phyloP scores from a whole-genome alignment of 1,284 basidiomycete species.

The Cryptococcus wingfieldii region DNA sequence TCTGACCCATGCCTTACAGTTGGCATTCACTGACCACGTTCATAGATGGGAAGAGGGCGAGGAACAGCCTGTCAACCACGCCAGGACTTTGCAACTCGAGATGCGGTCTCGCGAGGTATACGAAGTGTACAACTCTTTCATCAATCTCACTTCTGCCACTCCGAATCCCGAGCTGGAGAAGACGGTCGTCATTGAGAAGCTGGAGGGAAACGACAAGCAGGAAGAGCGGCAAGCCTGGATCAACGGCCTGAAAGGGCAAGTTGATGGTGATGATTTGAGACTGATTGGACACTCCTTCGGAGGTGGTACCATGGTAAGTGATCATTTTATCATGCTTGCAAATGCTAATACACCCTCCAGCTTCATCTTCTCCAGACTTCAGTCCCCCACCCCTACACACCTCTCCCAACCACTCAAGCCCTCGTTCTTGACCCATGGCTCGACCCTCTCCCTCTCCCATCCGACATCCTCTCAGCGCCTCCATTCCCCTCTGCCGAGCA shows the following conservation, averaged over 20 bases:
- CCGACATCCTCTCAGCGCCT: constrained; percentile 41
- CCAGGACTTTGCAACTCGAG: constrained; percentile 62
- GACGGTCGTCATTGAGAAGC: constrained; percentile 1
- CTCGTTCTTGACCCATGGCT: constrained; percentile 73
- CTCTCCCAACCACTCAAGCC: constrained; percentile 56
- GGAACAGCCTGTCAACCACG: constrained; percentile 45
- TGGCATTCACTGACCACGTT: not conserved
- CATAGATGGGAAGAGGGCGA: constrained; percentile 22
- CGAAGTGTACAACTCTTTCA: constrained; percentile 52
- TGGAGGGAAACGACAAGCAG: constrained; percentile 3
- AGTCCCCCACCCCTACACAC: constrained; percentile 3
- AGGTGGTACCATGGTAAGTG: constrained; percentile 63
- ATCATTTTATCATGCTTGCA: not conserved
- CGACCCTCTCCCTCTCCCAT: constrained; percentile 62
- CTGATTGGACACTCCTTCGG: constrained; percentile 73
- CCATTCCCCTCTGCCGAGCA: not conserved
- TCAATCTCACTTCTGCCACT: constrained; percentile 11
- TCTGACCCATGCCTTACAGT: no score
- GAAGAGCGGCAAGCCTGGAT: constrained; percentile 24
- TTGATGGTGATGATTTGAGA: constrained; percentile 51
- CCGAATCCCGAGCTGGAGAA: not conserved
- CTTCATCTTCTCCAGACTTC: constrained; percentile 15
- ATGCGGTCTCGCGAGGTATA: constrained; percentile 66
- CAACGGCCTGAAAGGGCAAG: constrained; percentile 51
- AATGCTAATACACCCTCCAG: not conserved